Evolutionary conservation across 169 alveolate genomes (phyloP).

Genomic region (Cryptosporidium sp.): DNA sequence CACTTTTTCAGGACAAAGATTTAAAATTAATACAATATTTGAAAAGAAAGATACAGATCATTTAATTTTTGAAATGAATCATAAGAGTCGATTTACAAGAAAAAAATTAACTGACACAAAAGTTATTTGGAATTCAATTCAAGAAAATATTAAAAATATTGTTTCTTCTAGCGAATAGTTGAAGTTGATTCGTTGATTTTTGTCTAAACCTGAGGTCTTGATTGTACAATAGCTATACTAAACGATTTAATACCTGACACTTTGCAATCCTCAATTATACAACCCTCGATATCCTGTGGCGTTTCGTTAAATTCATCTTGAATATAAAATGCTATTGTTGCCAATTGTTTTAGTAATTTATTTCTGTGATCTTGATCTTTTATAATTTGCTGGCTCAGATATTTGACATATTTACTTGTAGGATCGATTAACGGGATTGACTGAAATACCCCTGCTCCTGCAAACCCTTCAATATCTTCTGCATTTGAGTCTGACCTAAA

Average conservation of each 20-base stretch:
- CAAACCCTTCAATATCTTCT: slow-evolving; percentile 93
- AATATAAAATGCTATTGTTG: slow-evolving; percentile 54
- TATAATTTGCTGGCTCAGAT: slow-evolving; percentile 29
- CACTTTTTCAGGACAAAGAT: background rate
- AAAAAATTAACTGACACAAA: slow-evolving; percentile 2
- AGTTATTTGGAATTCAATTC: slow-evolving; percentile 48
- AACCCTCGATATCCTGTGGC: slow-evolving; percentile 73
- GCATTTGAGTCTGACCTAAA: slow-evolving; percentile 91
- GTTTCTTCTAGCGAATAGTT: slow-evolving; percentile 13
- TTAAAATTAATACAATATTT: background rate
- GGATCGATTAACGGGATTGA: slow-evolving; percentile 81
- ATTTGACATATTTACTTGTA: slow-evolving; percentile 10
- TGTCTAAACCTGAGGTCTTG: slow-evolving; percentile 66
- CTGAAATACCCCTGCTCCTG: slow-evolving; percentile 94
- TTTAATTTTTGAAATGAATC: background rate
- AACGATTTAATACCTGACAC: background rate
- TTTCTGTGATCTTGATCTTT: background rate
- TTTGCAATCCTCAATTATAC: slow-evolving; percentile 21
- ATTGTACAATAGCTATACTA: slow-evolving; percentile 65
- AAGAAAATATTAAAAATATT: slow-evolving; percentile 44
- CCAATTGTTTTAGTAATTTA: slow-evolving; percentile 7
- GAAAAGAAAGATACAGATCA: background rate
- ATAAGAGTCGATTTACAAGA: background rate
- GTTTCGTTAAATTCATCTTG: slow-evolving; percentile 50
- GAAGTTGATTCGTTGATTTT: background rate